Conservation (phyloP, 208 protist species). For the Wallacemonas sp. region DNA sequence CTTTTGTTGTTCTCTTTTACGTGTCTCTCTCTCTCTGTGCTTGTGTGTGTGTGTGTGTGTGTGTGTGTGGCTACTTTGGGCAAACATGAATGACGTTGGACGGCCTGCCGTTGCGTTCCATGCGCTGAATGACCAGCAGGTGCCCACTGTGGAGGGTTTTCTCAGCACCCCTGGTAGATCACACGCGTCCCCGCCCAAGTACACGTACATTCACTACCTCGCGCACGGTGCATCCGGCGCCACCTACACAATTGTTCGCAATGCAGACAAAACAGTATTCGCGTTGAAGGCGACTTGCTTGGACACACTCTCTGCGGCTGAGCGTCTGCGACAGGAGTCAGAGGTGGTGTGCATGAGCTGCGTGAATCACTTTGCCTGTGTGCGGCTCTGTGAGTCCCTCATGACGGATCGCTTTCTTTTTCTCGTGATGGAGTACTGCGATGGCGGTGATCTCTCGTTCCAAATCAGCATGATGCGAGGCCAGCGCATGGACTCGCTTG, state of each 20-base stretch:
- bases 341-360: slow-evolving; percentile 37
- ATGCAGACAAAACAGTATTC: slow-evolving; percentile 12
- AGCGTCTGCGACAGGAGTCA: slow-evolving; percentile 23
- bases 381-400: slow-evolving; percentile 31
- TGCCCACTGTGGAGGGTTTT: slow-evolving; percentile 12
- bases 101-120: not conserved
- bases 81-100: not conserved
- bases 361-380: slow-evolving; percentile 44
- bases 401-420: slow-evolving; percentile 27
- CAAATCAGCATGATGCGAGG: slow-evolving; percentile 21
- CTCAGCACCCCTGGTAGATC: slow-evolving; percentile 12
- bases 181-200: slow-evolving; percentile 13
- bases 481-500: not conserved
- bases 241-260: slow-evolving; percentile 28
- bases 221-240: slow-evolving; percentile 25
- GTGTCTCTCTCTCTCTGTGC: not conserved
- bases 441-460: slow-evolving; percentile 42
- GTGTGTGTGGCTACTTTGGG: too few species aligned
- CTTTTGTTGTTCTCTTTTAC: slow-evolving; percentile 11
- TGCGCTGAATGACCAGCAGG: not conserved
- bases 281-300: slow-evolving; percentile 31
- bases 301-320: not conserved
- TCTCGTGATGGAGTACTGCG: slow-evolving; percentile 57
- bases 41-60: too few species aligned
- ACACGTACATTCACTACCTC: slow-evolving; percentile 33